phyloP scores from a whole-genome alignment of 2,329 filamentous ascomycete species.

The Arthrobotrys megalospora region DNA sequence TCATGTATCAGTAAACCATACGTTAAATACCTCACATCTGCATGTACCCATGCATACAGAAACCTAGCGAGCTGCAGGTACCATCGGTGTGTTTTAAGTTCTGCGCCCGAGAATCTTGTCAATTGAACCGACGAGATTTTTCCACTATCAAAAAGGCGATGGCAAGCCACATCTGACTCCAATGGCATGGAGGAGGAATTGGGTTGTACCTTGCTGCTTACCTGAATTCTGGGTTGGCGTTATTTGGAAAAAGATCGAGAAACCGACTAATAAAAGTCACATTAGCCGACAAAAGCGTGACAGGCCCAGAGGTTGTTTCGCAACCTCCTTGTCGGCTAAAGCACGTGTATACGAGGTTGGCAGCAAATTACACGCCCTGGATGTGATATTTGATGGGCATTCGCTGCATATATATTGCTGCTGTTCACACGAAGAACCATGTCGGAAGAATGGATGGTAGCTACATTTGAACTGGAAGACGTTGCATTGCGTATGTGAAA shows the following conservation, averaged over 20 bases:
- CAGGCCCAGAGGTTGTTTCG: conserved; percentile 2
- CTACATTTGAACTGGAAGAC: background rate
- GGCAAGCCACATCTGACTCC: conserved; percentile 20
- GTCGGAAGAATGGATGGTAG: background rate
- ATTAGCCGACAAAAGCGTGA: conserved; percentile 45
- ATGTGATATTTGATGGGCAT: conserved; percentile 12
- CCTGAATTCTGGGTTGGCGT: background rate
- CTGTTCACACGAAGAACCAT: conserved; percentile 5
- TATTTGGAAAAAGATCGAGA: conserved; percentile 4
- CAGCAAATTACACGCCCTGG: conserved; percentile 33
- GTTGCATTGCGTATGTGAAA: conserved; percentile 23
- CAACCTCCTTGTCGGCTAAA: conserved; percentile 54
- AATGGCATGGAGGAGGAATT: conserved; percentile 23
- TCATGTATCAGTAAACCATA: background rate
- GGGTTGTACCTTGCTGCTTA: background rate
- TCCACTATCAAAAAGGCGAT: background rate
- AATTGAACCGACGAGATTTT: conserved; percentile 23
- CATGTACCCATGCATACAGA: conserved; percentile 9
- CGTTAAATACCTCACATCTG: conserved; percentile 55
- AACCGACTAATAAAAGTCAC: conserved; percentile 9
- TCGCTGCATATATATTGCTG: background rate
- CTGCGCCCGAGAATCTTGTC: conserved; percentile 33
- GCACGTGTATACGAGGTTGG: conserved; percentile 49
- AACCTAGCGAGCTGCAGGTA: conserved; percentile 61
- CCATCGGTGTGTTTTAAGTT: conserved; percentile 53